Percentiles rank a stretch among this genome's conserved stretches.
These are phyloP conservation scores for Aspergillus sp. DNA, from an alignment of 2,329 filamentous ascomycete genomes.

Conservation along the genomic window DNA sequence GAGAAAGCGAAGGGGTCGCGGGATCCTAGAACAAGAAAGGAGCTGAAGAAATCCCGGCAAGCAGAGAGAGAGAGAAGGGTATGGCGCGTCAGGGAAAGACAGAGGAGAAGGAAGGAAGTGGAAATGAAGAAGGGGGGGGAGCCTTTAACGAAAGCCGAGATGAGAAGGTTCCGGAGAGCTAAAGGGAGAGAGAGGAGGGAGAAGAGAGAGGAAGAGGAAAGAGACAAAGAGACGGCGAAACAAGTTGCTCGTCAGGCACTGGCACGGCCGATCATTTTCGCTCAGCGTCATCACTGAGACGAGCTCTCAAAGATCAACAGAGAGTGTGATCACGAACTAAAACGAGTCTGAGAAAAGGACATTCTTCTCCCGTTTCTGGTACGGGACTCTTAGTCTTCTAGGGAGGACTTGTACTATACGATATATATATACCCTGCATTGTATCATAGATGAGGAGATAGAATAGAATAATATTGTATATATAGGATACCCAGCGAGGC, in stretches of 20 bases:
- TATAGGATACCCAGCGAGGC: neutral
- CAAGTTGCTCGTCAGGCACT: too few relatives aligned
- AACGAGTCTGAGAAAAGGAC: neutral
- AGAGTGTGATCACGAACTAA: neutral
- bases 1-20: too few relatives aligned
- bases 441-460: neutral
- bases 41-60: too few relatives aligned
- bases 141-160: neutral
- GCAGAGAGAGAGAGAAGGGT: too few relatives aligned
- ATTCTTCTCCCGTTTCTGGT: neutral
- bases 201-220: neutral
- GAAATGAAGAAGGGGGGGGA: too few relatives aligned
- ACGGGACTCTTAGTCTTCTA: slow-evolving; percentile 7
- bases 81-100: too few relatives aligned
- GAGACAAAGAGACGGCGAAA: neutral
- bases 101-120: too few relatives aligned
- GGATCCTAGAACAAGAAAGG: too few relatives aligned
- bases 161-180: neutral
- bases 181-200: neutral
- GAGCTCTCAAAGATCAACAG: neutral
- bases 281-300: neutral
- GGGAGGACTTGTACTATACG: too few relatives aligned
- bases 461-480: neutral
- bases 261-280: too few relatives aligned
- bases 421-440: neutral